These are phyloP conservation scores for Trypanosoma brucei DNA, from an alignment of 208 protist species.

Conservation along the genomic window DNA sequence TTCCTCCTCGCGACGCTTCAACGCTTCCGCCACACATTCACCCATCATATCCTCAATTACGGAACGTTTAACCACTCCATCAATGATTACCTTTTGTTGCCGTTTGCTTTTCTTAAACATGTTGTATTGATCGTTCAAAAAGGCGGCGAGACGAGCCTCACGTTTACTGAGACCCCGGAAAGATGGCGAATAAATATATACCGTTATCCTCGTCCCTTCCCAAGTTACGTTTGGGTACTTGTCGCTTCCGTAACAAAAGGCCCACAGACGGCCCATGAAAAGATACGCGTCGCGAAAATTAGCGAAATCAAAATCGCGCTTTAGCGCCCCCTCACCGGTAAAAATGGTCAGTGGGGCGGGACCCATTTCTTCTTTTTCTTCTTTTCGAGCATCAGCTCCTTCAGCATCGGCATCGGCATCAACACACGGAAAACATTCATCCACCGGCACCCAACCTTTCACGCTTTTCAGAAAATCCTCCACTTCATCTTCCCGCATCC, in stretches of 20 bases:
- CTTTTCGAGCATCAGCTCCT: too few species aligned
- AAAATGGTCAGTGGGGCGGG: conserved; percentile 18
- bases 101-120: conserved; percentile 70
- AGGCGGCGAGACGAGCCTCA: conserved; percentile 75
- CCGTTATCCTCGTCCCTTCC: conserved; percentile 50
- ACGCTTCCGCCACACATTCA: conserved; percentile 19
- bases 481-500: conserved; percentile 84
- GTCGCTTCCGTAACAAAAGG: conserved; percentile 81
- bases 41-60: conserved; percentile 49
- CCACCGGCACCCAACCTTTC: conserved; percentile 62
- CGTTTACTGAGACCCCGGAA: conserved; percentile 78
- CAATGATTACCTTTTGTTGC: conserved; percentile 43
- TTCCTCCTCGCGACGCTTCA: conserved; percentile 37
- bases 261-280: conserved; percentile 80
- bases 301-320: conserved; percentile 58
- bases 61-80: conserved; percentile 26
- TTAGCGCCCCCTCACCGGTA: conserved; percentile 66
- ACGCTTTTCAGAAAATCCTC: conserved; percentile 80
- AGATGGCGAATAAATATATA: conserved; percentile 80
- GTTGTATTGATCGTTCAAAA: conserved; percentile 85
- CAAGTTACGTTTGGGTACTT: conserved; percentile 75
- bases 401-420: background rate
- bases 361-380: conserved; percentile 1
- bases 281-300: conserved; percentile 66
- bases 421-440: conserved; percentile 18